phyloP scores from a whole-genome alignment of 495 filamentous ascomycete genomes.

The Lentithecium fluviatile region DNA sequence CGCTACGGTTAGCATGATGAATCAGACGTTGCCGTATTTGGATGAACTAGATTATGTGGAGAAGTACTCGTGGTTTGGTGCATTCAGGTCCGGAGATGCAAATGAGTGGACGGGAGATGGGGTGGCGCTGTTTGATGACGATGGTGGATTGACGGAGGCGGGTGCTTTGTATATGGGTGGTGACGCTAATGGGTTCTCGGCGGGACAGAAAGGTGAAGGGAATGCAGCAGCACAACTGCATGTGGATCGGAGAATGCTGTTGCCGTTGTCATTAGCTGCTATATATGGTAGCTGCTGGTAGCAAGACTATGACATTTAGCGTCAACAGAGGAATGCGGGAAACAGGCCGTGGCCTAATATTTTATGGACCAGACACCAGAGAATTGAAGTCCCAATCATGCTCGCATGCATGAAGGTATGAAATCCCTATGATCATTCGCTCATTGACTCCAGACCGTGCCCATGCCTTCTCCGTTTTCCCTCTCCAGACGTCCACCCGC shows the following conservation, averaged over 20 bases:
- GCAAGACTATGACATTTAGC: not conserved
- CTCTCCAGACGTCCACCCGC: not conserved
- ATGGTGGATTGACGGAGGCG: slow-evolving; percentile 20
- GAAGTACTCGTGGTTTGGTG: slow-evolving; percentile 30
- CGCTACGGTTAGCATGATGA: slow-evolving; percentile 22
- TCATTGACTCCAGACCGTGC: slow-evolving; percentile 32
- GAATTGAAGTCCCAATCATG: slow-evolving; percentile 24
- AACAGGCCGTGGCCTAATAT: slow-evolving; percentile 24
- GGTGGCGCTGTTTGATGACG: slow-evolving; percentile 25
- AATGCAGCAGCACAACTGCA: not conserved
- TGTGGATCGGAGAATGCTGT: not conserved
- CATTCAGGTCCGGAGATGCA: slow-evolving; percentile 24
- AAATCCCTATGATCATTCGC: slow-evolving; percentile 33
- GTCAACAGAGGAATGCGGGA: not conserved
- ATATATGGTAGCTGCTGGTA: slow-evolving; percentile 2
- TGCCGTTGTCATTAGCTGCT: not conserved
- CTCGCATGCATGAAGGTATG: slow-evolving; percentile 14
- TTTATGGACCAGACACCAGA: slow-evolving; percentile 32
- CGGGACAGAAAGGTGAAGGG: slow-evolving; percentile 20
- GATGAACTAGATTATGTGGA: slow-evolving; percentile 30
- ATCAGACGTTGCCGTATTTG: slow-evolving; percentile 25
- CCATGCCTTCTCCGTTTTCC: slow-evolving; percentile 5
- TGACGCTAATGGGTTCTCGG: slow-evolving; percentile 11
- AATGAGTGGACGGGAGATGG: slow-evolving; percentile 29
- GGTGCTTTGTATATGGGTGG: slow-evolving; percentile 29